Evolutionary conservation across 345 rosid species (phyloP).

Genomic region (Noccaea bulbosa): DNA sequence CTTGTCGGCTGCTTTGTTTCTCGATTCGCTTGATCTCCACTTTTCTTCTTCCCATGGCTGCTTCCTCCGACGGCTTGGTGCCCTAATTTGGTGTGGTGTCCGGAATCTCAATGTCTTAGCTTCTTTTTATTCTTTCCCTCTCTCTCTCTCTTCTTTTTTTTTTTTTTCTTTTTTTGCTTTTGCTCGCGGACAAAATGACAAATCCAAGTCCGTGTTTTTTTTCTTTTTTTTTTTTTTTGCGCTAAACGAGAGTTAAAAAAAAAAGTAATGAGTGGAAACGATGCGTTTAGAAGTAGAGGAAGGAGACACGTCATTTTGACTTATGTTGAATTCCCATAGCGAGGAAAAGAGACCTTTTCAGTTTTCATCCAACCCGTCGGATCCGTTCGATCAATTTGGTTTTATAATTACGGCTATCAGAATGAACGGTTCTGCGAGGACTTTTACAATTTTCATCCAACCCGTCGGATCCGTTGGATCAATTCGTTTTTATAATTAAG

Average conservation of each 20-base stretch:
- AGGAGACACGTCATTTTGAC: neutral
- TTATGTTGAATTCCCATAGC: neutral
- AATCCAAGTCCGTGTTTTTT: neutral
- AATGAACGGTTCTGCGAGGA: too few species aligned
- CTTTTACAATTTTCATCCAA: neutral
- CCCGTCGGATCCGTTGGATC: neutral
- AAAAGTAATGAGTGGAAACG: constrained; percentile 16
- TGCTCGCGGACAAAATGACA: neutral
- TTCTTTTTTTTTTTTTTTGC: neutral
- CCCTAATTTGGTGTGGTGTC: constrained; percentile 35
- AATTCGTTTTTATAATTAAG: too few species aligned
- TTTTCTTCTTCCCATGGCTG: constrained; percentile 60
- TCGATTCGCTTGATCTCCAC: constrained; percentile 69
- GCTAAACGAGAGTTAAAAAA: constrained; percentile 23
- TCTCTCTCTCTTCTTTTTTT: neutral
- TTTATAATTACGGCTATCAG: too few species aligned
- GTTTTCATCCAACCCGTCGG: neutral
- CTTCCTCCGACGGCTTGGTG: constrained; percentile 7
- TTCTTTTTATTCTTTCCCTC: neutral
- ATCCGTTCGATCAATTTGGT: too few species aligned
- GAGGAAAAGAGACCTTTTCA: neutral
- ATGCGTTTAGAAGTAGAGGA: constrained; percentile 17
- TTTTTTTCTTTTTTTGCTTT: neutral
- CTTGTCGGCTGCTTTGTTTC: constrained; percentile 65
- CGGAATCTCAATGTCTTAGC: constrained; percentile 5